Evolutionary conservation across 1,139 yeast genomes (phyloP), one percentile per base, ranked within the genome.

Genomic region (Geotrichum candidum): DNA sequence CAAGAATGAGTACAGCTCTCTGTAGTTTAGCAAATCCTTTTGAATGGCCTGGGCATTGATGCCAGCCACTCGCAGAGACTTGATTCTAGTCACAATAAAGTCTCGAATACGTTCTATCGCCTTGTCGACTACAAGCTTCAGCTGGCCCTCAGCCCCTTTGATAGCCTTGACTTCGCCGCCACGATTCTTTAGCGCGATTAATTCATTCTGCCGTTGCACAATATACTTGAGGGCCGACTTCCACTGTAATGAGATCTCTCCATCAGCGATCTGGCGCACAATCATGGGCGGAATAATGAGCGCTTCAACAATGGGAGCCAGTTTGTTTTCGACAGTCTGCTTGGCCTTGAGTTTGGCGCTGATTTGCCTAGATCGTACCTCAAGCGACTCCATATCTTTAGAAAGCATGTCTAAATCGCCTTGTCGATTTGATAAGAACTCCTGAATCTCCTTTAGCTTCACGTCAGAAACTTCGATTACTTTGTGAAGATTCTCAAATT

Each of bases 51-150:
- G 96, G 0, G 96, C 87, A 52, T 81, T 79, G 33, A 72, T 74
- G 23, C 79, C 78, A 13, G 80, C 72, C 2, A 79, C 80, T 62
- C 97, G 77, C 38, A 92, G 74, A 38, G 76, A 70, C 68, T 88
- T 87, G 64, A 92, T 88, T 66, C 86, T 83, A 4, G 75, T 68
- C 9, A 90, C 83, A 45, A 90, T 74, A 68, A 77, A 86, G 70
- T 87, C 90, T 61, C 96, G 80, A 7, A 90, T 84, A 61, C 96
- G 79, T 70, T 91, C 97, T 1, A 89, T 74, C 1, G 86, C 81
- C 70, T 84, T 86, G 51, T 73, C 72, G 31, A 77, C 80, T 61
- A 84, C 74, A 53, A 80, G 68, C 6, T 77, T 76, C 22, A 87
- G 60, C 51, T 76, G 69, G 67, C 80, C 71, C 7, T 73, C 74